Percentiles rank a stretch among this genome's conserved stretches.
phyloP scores from a whole-genome alignment of 2,329 filamentous ascomycete species.

The Fusarium sterilihyphosum region DNA sequence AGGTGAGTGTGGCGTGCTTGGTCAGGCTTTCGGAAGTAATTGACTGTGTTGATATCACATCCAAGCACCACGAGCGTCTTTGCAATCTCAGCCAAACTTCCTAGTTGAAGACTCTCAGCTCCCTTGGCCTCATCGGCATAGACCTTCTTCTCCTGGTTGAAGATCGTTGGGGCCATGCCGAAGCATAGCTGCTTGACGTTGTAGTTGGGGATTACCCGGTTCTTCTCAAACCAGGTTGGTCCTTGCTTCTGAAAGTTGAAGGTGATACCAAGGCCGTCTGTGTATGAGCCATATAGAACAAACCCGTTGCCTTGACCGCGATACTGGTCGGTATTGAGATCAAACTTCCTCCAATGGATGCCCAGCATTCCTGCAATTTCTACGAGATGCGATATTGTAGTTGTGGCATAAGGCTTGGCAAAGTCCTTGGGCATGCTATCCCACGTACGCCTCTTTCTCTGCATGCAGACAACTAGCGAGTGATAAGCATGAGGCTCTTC shows the following conservation, averaged over 20 bases:
- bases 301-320: slow-evolving; percentile 51
- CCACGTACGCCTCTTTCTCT: slow-evolving; percentile 36
- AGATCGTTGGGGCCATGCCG: slow-evolving; percentile 54
- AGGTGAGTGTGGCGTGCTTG: slow-evolving; percentile 29
- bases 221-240: slow-evolving; percentile 47
- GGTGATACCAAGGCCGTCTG: slow-evolving; percentile 51
- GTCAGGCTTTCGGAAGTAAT: slow-evolving; percentile 41
- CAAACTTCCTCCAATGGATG: slow-evolving; percentile 55
- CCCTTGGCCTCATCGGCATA: slow-evolving; percentile 37
- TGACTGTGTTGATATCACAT: slow-evolving; percentile 49
- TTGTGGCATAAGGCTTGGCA: slow-evolving; percentile 48
- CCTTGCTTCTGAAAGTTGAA: slow-evolving; percentile 53
- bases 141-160: slow-evolving; percentile 38
- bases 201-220: slow-evolving; percentile 50
- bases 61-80: slow-evolving; percentile 53
- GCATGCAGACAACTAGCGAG: slow-evolving; percentile 35
- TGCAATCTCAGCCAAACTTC: slow-evolving; percentile 47
- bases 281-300: slow-evolving; percentile 45
- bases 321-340: slow-evolving; percentile 49
- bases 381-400: slow-evolving; percentile 49
- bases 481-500: slow-evolving; percentile 12
- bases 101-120: slow-evolving; percentile 44
- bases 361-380: slow-evolving; percentile 51
- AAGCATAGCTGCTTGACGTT: slow-evolving; percentile 53
- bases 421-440: slow-evolving; percentile 38